phyloP scores from a whole-genome alignment of 768 basidiomycete genomes.

The Lentinus brumalis region DNA sequence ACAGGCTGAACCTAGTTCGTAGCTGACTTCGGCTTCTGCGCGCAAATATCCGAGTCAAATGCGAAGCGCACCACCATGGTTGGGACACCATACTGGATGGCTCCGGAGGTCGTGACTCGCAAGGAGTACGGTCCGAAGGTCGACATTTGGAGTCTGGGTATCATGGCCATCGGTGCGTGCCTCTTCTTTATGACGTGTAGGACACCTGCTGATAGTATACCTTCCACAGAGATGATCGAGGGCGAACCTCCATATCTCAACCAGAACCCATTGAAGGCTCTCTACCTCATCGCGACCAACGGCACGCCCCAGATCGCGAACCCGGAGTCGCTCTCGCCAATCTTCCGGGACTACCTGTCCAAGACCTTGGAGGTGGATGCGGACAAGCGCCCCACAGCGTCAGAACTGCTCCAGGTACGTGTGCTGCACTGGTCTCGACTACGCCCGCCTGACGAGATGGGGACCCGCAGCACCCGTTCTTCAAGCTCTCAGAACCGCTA shows the following conservation, averaged over 20 bases:
- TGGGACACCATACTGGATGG: conserved; percentile 99
- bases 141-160: conserved; percentile 96
- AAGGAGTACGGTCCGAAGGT: conserved; percentile 98
- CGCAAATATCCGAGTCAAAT: conserved; percentile 88
- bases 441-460: not conserved
- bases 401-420: conserved; percentile 73
- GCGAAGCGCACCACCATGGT: conserved; percentile 98
- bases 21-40: conserved; percentile 99
- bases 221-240: conserved; percentile 89
- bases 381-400: conserved; percentile 89
- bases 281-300: conserved; percentile 98
- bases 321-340: conserved; percentile 70
- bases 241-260: conserved; percentile 96
- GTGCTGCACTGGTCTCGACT: not conserved
- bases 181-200: not conserved
- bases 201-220: not conserved
- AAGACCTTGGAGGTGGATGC: conserved; percentile 92
- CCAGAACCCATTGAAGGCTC: conserved; percentile 93
- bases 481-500: conserved; percentile 84
- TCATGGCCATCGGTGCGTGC: conserved; percentile 85
- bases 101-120: conserved; percentile 94
- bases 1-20: conserved; percentile 1
- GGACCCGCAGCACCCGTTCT: conserved; percentile 76
- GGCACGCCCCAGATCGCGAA: conserved; percentile 97
- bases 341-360: conserved; percentile 89